phyloP scores from a whole-genome alignment of 345 rosid species.

The Gossypium raimondii region DNA sequence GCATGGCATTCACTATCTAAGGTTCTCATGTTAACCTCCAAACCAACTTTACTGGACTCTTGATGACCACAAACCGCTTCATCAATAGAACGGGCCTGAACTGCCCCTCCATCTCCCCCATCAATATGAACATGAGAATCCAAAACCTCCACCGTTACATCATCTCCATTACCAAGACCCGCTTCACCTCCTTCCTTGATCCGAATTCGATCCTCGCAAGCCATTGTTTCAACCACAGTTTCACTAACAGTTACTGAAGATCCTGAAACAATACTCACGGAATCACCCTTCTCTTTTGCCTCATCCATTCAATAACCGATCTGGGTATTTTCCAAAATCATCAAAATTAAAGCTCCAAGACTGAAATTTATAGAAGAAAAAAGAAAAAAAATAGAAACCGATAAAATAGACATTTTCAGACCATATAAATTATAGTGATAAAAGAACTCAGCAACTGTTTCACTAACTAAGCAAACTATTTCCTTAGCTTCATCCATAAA shows the following conservation, averaged over 20 bases:
- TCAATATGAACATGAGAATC: conserved; percentile 34
- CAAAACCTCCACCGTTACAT: conserved; percentile 39
- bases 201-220: conserved; percentile 20
- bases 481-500: conserved; percentile 29
- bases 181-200: conserved; percentile 24
- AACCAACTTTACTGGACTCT: conserved; percentile 3
- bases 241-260: conserved; percentile 11
- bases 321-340: conserved; percentile 25
- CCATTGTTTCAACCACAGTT: conserved; percentile 21
- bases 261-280: background rate
- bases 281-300: conserved; percentile 15
- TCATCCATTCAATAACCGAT: conserved; percentile 34
- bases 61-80: background rate
- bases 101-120: conserved; percentile 17
- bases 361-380: too few species aligned
- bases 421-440: too few species aligned
- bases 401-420: too few species aligned
- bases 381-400: too few species aligned
- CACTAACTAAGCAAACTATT: conserved; percentile 4
- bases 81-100: conserved; percentile 20
- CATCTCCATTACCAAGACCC: conserved; percentile 34
- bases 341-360: background rate
- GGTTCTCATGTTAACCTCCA: conserved; percentile 16
- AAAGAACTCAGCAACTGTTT: too few species aligned
- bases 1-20: conserved; percentile 8